These are phyloP conservation scores for Rhodomyrtus psidioides DNA, from an alignment of 441 rosid species.

Conservation along the genomic window DNA sequence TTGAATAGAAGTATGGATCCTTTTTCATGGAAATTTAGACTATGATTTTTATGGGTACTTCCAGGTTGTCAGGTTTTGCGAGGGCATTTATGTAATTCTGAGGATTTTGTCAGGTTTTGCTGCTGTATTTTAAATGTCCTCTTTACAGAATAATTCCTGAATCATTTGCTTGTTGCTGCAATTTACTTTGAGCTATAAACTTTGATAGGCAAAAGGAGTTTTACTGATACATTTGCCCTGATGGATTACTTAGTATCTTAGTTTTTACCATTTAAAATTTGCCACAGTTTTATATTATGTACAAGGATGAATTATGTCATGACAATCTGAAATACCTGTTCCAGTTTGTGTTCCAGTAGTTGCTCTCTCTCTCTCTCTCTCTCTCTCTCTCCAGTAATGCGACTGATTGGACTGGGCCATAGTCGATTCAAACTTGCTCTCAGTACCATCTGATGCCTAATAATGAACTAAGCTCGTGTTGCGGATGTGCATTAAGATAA, in stretches of 20 bases:
- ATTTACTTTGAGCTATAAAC: neutral
- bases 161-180: neutral
- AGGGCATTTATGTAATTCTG: neutral
- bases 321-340: neutral
- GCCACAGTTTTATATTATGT: neutral
- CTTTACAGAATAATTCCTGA: neutral
- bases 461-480: neutral
- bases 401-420: neutral
- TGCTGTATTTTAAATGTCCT: neutral
- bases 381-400: too few relatives aligned
- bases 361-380: neutral
- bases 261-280: neutral
- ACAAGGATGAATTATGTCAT: neutral
- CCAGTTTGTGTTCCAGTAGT: neutral
- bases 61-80: neutral
- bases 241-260: neutral
- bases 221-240: neutral
- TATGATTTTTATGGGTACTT: neutral
- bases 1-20: neutral
- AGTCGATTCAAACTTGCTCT: neutral
- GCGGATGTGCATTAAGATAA: neutral
- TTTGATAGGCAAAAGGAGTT: neutral
- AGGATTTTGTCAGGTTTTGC: neutral
- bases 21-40: too few relatives aligned
- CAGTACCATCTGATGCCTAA: neutral